These are phyloP conservation scores for Kwoniella sp. DNA, from an alignment of 768 basidiomycete genomes.

Conservation along the genomic window DNA sequence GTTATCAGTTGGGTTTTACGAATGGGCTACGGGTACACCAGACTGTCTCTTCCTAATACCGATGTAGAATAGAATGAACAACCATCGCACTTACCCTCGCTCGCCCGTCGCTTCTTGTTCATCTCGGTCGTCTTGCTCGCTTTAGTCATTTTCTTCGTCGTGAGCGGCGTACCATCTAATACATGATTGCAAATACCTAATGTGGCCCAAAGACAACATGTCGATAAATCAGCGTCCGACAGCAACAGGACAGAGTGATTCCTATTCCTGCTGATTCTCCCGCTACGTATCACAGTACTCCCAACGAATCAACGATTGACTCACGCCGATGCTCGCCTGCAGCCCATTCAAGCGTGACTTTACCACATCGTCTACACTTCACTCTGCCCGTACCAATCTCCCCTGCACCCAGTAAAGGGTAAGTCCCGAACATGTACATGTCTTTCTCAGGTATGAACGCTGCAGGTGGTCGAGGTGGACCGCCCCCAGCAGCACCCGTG, in stretches of 20 bases:
- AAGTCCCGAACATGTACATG: slow-evolving; percentile 82
- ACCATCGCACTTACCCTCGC: slow-evolving; percentile 32
- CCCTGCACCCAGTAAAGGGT: slow-evolving; percentile 65
- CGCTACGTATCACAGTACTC: too few relatives aligned
- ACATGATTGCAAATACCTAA: slow-evolving; percentile 44
- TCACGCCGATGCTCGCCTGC: slow-evolving; percentile 74
- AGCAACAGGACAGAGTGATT: too few relatives aligned
- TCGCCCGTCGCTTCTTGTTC: slow-evolving; percentile 41
- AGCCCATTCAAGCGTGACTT: slow-evolving; percentile 75
- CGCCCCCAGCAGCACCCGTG: background rate
- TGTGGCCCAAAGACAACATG: too few relatives aligned
- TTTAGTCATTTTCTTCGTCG: slow-evolving; percentile 56
- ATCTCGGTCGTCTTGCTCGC: slow-evolving; percentile 65
- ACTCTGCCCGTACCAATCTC: slow-evolving; percentile 59
- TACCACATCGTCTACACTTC: slow-evolving; percentile 77
- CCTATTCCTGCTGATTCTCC: too few relatives aligned
- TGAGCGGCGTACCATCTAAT: slow-evolving; percentile 39
- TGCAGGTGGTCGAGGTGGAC: slow-evolving; percentile 71
- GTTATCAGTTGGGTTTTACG: too few relatives aligned
- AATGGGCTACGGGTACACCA: too few relatives aligned
- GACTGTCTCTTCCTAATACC: too few relatives aligned
- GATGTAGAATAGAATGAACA: too few relatives aligned
- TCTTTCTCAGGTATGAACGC: slow-evolving; percentile 81
- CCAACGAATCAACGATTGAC: too few relatives aligned
- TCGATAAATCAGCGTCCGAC: too few relatives aligned